phyloP scores from a whole-genome alignment of 2,329 filamentous ascomycete species.

The Chaetothyriales sp. region DNA sequence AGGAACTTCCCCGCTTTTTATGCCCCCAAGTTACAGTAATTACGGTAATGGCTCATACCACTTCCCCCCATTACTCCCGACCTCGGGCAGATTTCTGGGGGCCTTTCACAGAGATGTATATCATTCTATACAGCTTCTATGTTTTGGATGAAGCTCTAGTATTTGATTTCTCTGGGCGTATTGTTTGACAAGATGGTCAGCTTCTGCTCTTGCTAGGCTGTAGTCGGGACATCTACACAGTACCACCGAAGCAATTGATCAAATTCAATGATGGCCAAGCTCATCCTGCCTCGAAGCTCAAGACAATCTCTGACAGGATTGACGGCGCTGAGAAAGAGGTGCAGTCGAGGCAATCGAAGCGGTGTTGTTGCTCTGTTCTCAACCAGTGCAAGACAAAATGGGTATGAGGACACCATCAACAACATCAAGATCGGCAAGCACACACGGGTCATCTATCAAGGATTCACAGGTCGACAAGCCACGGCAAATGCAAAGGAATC shows the following conservation, averaged over 20 bases:
- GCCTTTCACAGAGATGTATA: neutral
- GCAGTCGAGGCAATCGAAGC: constrained; percentile 6
- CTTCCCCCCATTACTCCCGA: neutral
- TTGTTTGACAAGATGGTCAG: neutral
- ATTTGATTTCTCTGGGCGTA: neutral
- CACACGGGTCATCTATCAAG: constrained; percentile 55
- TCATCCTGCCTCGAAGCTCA: neutral
- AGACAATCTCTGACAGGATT: neutral
- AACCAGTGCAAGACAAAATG: constrained; percentile 4
- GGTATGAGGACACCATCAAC: constrained; percentile 46
- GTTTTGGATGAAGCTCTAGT: neutral
- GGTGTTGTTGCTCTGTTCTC: constrained; percentile 11
- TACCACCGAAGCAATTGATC: neutral
- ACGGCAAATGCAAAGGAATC: constrained; percentile 65
- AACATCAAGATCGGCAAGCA: constrained; percentile 53
- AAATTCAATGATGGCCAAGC: neutral
- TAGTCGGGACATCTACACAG: neutral
- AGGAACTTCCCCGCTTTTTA: neutral
- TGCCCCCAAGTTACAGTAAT: neutral
- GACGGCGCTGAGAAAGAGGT: constrained; percentile 5
- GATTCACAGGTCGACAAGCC: constrained; percentile 52
- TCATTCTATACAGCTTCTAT: neutral
- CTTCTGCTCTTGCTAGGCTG: neutral
- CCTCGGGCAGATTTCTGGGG: neutral
- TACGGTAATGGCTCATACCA: neutral